Base-by-base conservation (phyloP, 2,329 filamentous ascomycete genomes). In the Chalaropsis thielavioides region DNA sequence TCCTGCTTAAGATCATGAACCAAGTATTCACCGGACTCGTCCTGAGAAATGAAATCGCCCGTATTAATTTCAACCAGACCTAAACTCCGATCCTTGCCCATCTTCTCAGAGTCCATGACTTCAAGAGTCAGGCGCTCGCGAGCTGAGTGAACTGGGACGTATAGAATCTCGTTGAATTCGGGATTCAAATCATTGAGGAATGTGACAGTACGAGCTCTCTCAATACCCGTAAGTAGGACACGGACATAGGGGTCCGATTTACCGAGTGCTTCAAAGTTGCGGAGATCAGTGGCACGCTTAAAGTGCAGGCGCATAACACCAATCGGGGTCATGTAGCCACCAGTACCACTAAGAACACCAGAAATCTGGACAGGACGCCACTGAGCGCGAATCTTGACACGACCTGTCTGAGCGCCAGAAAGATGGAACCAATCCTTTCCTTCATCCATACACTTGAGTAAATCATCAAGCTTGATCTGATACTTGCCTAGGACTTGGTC, bases 371-470 rank as follows among this genome's bases (percentile, higher is more conserved):
- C 92, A 1, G 94, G 92, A 73, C 94, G 95, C 95, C 95, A 99
- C 71, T 96, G 88, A 2, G 95, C 82, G 72, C 83, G 88, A 82
- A 99, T 84, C 77, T 97, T 96, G 67, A 85, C 90, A 69, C 91
- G 88, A 38, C 94, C 94, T 24, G 84, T 87, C 72, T 90, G 89
- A 63, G 83, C 86, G 8, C 89, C 90, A 56, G 88, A 81, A 35
- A 99, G 81, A 68, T 92, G 90, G 78, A 92, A 99, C 94, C 94
- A 99, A 70, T 97, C 91, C 71, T 96, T 89, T 51, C 94, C 92
- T 75, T 95, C 94, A 59, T 86, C 86, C 83, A 89, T 95, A 73
- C 92, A 82, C 65, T 92, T 90, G 31, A 97, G 77, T 83, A 99
- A 88, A 71, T 97, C 92, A 68, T 95, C 89, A 31, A 99, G 80